These are phyloP conservation scores for Kodamaea sp. DNA, from an alignment of 1,139 yeast genomes.

Conservation along the genomic window DNA sequence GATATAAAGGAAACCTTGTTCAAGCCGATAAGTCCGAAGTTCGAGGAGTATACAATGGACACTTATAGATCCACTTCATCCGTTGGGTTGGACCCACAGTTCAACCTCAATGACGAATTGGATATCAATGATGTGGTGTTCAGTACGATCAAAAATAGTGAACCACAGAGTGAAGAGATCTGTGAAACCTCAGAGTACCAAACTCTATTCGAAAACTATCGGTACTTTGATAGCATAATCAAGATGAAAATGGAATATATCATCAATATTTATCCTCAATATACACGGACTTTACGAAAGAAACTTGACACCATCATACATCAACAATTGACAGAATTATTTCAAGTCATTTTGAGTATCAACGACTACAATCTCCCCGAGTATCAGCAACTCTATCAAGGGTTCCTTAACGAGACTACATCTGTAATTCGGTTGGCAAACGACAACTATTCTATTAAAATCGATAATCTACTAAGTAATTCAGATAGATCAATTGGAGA, in stretches of 20 bases:
- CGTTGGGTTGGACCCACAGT: not conserved
- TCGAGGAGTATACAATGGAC: not conserved
- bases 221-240: conserved; percentile 14
- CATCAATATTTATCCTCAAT: conserved; percentile 27
- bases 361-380: conserved; percentile 37
- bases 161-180: conserved; percentile 1
- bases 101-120: conserved; percentile 2
- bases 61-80: not conserved
- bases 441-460: conserved; percentile 44
- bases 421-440: conserved; percentile 38
- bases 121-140: conserved; percentile 13
- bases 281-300: conserved; percentile 17
- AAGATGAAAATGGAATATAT: conserved; percentile 26
- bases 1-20: conserved; percentile 16
- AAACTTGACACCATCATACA: conserved; percentile 22
- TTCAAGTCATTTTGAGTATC: conserved; percentile 25
- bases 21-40: conserved; percentile 10
- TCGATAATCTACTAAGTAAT: conserved; percentile 63
- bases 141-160: conserved; percentile 7
- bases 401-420: conserved; percentile 34
- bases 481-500: conserved; percentile 80
- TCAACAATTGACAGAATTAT: conserved; percentile 22
- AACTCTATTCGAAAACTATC: conserved; percentile 9
- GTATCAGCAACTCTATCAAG: conserved; percentile 33
- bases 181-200: not conserved